A percentile compares a stretch with the other conserved stretches of the same genome.
These are phyloP conservation scores for Acacia confusa DNA, from an alignment of 306 rosid genomes.

Conservation along the genomic window DNA sequence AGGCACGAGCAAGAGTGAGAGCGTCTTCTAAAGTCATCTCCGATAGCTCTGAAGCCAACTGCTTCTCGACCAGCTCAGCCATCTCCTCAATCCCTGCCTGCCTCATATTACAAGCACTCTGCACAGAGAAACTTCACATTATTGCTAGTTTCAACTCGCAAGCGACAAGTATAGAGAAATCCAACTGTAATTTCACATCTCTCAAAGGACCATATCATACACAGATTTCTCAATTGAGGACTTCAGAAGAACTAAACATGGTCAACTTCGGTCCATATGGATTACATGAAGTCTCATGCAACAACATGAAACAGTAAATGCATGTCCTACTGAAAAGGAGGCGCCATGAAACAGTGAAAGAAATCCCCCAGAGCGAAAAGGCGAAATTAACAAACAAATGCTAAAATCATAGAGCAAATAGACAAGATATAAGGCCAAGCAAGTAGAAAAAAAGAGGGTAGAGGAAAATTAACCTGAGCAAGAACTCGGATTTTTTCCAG, in stretches of 20 bases:
- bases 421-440: neutral
- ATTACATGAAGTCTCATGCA: constrained; percentile 21
- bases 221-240: constrained; percentile 1
- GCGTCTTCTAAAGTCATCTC: constrained; percentile 88
- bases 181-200: neutral
- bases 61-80: constrained; percentile 87
- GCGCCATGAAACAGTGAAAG: neutral
- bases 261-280: neutral
- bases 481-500: constrained; percentile 74
- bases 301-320: constrained; percentile 18
- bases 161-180: neutral
- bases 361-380: constrained; percentile 6
- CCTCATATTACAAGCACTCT: constrained; percentile 92
- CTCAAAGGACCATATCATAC: neutral
- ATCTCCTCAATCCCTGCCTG: constrained; percentile 75
- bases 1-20: constrained; percentile 80
- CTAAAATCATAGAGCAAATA: neutral
- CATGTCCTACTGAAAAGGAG: neutral
- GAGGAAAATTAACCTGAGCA: constrained; percentile 59
- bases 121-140: constrained; percentile 20
- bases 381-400: neutral
- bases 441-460: neutral
- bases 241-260: neutral
- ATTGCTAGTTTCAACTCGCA: constrained; percentile 21
- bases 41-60: constrained; percentile 78